Conservation (phyloP, 352 stramenopile species). For the Globisporangium sylvaticum region DNA sequence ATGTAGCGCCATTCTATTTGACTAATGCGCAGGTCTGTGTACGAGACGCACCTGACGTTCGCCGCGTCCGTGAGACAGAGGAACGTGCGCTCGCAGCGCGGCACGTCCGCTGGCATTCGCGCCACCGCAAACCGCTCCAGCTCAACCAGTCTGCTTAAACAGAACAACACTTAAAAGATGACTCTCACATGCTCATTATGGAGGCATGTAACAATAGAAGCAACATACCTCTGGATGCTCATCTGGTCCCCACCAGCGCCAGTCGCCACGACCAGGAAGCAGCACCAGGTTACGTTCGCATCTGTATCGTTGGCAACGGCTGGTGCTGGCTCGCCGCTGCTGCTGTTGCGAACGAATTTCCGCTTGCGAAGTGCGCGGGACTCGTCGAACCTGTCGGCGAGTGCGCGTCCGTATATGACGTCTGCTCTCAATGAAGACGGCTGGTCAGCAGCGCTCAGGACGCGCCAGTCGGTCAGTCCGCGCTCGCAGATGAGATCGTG, state of each 20-base stretch:
- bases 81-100: slow-evolving; percentile 24
- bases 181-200: background rate
- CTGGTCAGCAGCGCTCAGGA: slow-evolving; percentile 12
- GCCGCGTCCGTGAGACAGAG: slow-evolving; percentile 40
- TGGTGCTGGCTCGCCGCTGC: background rate
- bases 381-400: slow-evolving; percentile 28
- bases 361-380: slow-evolving; percentile 37
- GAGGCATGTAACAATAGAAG: background rate
- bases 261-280: slow-evolving; percentile 37
- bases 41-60: slow-evolving; percentile 42
- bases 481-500: slow-evolving; percentile 38
- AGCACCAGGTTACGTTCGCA: slow-evolving; percentile 17
- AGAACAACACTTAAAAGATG: background rate
- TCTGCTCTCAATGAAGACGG: background rate
- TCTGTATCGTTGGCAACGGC: slow-evolving; percentile 2
- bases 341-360: slow-evolving; percentile 38
- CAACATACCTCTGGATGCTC: slow-evolving; percentile 36
- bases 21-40: background rate
- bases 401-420: slow-evolving; percentile 31
- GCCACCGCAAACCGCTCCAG: slow-evolving; percentile 30
- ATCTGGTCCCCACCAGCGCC: slow-evolving; percentile 14
- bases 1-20: background rate
- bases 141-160: slow-evolving; percentile 24
- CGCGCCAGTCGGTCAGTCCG: slow-evolving; percentile 31
- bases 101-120: slow-evolving; percentile 2